Percentiles rank a stretch among this genome's conserved stretches.
Evolutionary conservation across 768 basidiomycete genomes (phyloP).

Genomic region (Boletus rubescentipes): DNA sequence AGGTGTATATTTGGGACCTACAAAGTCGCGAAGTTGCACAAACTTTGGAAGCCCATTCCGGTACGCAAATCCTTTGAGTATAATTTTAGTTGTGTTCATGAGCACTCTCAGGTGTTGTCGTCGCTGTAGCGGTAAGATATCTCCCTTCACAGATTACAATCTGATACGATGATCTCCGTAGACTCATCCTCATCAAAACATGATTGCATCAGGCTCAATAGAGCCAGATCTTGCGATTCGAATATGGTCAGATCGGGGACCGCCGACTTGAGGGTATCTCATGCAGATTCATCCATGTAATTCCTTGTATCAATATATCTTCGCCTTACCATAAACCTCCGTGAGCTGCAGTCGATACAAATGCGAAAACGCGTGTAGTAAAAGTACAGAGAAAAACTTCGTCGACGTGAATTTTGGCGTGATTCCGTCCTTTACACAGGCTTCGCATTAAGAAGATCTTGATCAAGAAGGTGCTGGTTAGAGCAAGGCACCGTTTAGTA

Average conservation of each 20-base stretch:
- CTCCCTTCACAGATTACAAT: not conserved
- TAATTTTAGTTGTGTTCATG: not conserved
- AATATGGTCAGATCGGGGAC: constrained; percentile 69
- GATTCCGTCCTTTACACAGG: constrained; percentile 37
- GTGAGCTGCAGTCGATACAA: constrained; percentile 6
- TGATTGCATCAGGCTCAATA: constrained; percentile 86
- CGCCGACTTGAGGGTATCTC: constrained; percentile 8
- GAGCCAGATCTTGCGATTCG: constrained; percentile 80
- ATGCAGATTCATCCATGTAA: not conserved
- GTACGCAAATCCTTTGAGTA: constrained; percentile 33
- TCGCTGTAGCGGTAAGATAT: constrained; percentile 76
- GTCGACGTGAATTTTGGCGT: not conserved
- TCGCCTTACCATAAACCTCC: constrained; percentile 4
- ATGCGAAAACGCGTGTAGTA: constrained; percentile 9
- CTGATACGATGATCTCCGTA: constrained; percentile 26
- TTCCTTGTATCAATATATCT: constrained; percentile 9
- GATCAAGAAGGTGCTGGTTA: not conserved
- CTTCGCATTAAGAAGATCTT: constrained; percentile 61
- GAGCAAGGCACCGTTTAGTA: not conserved
- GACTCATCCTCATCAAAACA: constrained; percentile 85
- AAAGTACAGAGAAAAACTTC: constrained; percentile 14
- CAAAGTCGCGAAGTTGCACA: constrained; percentile 87
- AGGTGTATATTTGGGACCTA: constrained; percentile 88
- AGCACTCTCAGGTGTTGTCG: constrained; percentile 49
- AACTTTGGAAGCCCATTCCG: constrained; percentile 71